Conservation (phyloP, 2,329 filamentous ascomycete species). For the Colletotrichum sp. region DNA sequence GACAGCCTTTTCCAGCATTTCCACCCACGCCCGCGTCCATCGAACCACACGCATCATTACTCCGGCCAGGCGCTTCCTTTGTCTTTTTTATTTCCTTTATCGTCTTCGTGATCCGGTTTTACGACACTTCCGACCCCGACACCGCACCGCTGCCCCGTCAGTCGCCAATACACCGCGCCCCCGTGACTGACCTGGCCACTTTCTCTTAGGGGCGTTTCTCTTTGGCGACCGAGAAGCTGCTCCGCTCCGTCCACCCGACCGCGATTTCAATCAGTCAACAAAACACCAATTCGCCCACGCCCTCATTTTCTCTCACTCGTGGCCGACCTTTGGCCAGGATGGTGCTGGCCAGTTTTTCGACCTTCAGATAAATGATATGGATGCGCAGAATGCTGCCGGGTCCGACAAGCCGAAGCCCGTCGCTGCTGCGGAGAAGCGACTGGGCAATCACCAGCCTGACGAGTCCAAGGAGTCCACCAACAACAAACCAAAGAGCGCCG, state of each 20-base stretch:
- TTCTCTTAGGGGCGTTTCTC: slow-evolving; percentile 17
- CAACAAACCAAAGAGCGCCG: slow-evolving; percentile 1
- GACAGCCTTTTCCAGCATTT: slow-evolving; percentile 17
- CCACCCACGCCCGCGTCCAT: slow-evolving; percentile 10
- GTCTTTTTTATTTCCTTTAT: slow-evolving; percentile 10
- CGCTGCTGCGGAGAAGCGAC: slow-evolving; percentile 54
- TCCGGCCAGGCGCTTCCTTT: slow-evolving; percentile 22
- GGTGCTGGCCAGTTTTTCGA: slow-evolving; percentile 58
- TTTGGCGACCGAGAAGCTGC: slow-evolving; percentile 5
- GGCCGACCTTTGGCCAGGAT: slow-evolving; percentile 57
- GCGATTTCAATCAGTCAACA: background rate
- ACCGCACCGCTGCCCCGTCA: background rate
- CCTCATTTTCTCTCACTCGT: slow-evolving; percentile 27
- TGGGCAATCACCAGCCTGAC: slow-evolving; percentile 31
- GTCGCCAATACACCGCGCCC: background rate
- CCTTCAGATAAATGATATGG: slow-evolving; percentile 68
- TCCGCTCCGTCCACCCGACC: background rate
- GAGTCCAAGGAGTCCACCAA: slow-evolving; percentile 25
- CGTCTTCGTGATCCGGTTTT: slow-evolving; percentile 9
- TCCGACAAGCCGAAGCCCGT: slow-evolving; percentile 65
- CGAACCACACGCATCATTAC: slow-evolving; percentile 9
- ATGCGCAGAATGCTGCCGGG: slow-evolving; percentile 72
- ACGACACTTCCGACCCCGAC: background rate
- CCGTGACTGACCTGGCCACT: slow-evolving; percentile 18
- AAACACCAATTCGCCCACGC: slow-evolving; percentile 9